Evolutionary conservation across 345 rosid genomes (phyloP), one percentile per base, ranked within the genome.

Genomic region (Passiflora organensis): DNA sequence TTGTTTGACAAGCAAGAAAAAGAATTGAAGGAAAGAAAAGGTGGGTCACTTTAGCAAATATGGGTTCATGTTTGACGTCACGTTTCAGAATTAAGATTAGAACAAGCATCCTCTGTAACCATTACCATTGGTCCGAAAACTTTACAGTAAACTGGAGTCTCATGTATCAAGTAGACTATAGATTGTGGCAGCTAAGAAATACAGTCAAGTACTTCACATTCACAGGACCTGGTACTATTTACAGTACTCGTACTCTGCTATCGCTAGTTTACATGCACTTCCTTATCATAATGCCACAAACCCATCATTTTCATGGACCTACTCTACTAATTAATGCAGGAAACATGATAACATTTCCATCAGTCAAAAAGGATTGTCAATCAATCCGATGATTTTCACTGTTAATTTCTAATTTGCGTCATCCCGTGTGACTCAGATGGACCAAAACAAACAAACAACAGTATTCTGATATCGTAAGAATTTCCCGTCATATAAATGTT

Each of bases 321-420:
- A 1, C 46, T 45, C 45, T 59, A 53, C 55, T 55, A 20, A 43
- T 6, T 16, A 34, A 13, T 15, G 13, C 0, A 51, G 57, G 58
- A 51, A 24, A 24, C 36, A 24, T n/a, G 28, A 17, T 13, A 21
- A 6, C 32, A 24, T 32, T 53, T 14, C 4, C n/a, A 11, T 23
- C 22, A 37, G 59, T 38, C 59, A 36, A 62, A 36, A 62, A 46
- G 43, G 46, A 53, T 15, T 5, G 13, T 36, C 24, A 44, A 38
- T 36, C 24, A 44, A 38, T 62, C 46, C 53, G 21, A 45, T 53
- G 59, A 53, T 62, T 24, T 62, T 53, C 53, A 53, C 66, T 53
- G 53, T 53, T 53, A n/a, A 21, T 53, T 16, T 34, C 4, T 16
- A 15, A n/a, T 28, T 13, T 32, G 18, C 12, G 12, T 25, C 25